Conservation (phyloP, 306 rosid species). For the Cicer cuneatum region DNA sequence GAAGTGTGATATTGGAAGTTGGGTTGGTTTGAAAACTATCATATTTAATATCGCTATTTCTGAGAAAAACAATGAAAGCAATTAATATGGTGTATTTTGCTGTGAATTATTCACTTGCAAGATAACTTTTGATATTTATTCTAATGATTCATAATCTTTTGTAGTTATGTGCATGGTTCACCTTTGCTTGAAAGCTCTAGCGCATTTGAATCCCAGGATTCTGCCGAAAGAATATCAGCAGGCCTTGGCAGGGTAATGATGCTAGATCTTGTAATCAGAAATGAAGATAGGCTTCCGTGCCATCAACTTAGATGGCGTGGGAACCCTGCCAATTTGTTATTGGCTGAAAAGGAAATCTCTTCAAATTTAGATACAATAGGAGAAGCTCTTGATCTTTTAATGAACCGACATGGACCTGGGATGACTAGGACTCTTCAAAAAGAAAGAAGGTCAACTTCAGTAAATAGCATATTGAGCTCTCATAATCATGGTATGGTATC, state of each 20-base stretch:
- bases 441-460: conserved; percentile 73
- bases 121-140: conserved; percentile 29
- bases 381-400: conserved; percentile 66
- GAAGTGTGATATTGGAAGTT: background rate
- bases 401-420: conserved; percentile 61
- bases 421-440: conserved; percentile 56
- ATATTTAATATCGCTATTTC: background rate
- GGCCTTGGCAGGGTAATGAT: conserved; percentile 86
- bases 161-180: conserved; percentile 91
- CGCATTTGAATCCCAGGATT: conserved; percentile 73
- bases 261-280: conserved; percentile 92
- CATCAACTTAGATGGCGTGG: conserved; percentile 94
- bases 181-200: conserved; percentile 80
- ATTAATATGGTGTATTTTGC: background rate
- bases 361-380: conserved; percentile 55
- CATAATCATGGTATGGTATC: conserved; percentile 55
- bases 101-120: conserved; percentile 9
- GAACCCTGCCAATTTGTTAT: conserved; percentile 83
- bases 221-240: conserved; percentile 72
- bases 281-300: conserved; percentile 97
- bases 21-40: background rate
- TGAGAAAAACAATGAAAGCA: background rate
- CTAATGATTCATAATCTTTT: conserved; percentile 43
- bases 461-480: conserved; percentile 55
- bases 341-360: conserved; percentile 65